These are phyloP conservation scores for Penicillium sp. DNA, from an alignment of 2,329 filamentous ascomycete genomes.

Conservation along the genomic window DNA sequence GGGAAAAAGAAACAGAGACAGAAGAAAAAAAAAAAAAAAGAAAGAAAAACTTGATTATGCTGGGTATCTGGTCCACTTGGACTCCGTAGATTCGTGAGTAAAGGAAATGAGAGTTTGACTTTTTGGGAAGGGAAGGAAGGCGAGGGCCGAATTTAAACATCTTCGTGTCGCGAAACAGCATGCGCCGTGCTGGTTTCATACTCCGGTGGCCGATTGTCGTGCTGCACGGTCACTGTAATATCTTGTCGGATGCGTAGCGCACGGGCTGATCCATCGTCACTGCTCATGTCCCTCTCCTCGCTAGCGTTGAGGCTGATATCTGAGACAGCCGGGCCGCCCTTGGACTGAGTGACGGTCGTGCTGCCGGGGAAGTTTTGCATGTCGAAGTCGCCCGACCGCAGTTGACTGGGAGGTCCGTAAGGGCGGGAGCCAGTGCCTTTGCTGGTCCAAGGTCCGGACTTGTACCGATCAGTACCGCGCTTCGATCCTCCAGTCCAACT, in stretches of 20 bases:
- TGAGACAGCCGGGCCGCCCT: constrained; percentile 20
- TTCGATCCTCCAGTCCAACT: constrained; percentile 42
- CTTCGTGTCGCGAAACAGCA: constrained; percentile 8
- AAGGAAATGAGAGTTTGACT: background rate
- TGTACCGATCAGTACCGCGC: constrained; percentile 33
- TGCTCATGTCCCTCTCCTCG: constrained; percentile 31
- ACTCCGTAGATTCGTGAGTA: constrained; percentile 14
- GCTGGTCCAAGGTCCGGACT: constrained; percentile 31
- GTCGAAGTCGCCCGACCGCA: constrained; percentile 28
- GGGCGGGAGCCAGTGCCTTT: constrained; percentile 30
- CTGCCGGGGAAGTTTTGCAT: constrained; percentile 32
- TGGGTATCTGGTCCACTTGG: constrained; percentile 18
- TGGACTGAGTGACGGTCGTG: constrained; percentile 27
- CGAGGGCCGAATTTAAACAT: constrained; percentile 9
- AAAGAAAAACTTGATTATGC: background rate
- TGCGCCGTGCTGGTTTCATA: constrained; percentile 13
- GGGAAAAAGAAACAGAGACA: background rate
- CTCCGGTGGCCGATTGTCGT: constrained; percentile 13
- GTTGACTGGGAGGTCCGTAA: constrained; percentile 30
- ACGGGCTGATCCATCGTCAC: constrained; percentile 37
- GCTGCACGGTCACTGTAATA: constrained; percentile 36
- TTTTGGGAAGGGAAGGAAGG: background rate
- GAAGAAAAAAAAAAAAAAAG: background rate
- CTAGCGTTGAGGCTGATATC: constrained; percentile 27
- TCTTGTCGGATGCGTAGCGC: constrained; percentile 41